Evolutionary conservation across 2,329 filamentous ascomycete genomes (phyloP).

Genomic region (Penicillium brevicompactum): DNA sequence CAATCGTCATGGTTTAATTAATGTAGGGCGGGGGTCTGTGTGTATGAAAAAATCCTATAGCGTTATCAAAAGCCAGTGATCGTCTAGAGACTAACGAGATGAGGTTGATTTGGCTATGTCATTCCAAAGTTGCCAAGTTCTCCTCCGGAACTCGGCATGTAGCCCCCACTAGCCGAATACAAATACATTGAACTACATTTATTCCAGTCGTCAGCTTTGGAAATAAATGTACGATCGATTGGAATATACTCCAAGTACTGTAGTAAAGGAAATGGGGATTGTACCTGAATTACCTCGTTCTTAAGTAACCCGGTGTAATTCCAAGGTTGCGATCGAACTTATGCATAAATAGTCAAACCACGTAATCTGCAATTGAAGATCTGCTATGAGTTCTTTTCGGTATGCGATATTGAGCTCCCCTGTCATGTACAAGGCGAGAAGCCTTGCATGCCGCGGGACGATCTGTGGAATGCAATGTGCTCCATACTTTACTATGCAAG

Average conservation of each 20-base stretch:
- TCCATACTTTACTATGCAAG: no score
- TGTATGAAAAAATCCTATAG: no score
- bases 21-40: no score
- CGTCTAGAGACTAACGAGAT: neutral
- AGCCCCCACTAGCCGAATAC: neutral
- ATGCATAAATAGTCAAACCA: neutral
- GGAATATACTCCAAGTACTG: neutral
- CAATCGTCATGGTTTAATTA: neutral
- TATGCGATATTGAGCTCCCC: neutral
- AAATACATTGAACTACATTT: no score
- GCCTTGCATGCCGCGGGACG: neutral
- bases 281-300: no score
- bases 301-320: no score
- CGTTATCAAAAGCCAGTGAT: neutral
- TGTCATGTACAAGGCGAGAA: neutral
- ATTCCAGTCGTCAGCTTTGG: neutral
- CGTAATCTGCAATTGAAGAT: neutral
- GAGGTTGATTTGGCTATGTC: neutral
- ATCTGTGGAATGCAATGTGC: neutral
- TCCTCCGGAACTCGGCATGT: conserved; percentile 14
- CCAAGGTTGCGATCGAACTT: no score
- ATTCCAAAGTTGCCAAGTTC: conserved; percentile 1
- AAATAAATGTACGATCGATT: neutral
- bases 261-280: no score
- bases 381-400: neutral